phyloP scores from a whole-genome alignment of 2,329 filamentous ascomycete species.

The Colletotrichum cuscutae region DNA sequence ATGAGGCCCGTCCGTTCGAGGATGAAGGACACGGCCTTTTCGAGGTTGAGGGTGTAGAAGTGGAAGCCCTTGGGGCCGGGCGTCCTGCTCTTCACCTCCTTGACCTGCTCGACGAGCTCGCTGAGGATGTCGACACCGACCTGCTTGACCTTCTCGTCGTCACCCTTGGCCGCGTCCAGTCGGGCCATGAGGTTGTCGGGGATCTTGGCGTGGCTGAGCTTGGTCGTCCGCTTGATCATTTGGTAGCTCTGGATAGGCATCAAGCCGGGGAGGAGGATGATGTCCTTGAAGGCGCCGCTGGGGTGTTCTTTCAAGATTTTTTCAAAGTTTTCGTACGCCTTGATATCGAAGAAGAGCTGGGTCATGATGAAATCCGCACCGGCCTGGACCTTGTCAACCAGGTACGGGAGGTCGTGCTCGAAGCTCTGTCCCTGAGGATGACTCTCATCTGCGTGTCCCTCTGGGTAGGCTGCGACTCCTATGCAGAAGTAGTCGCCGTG shows the following conservation, averaged over 20 bases:
- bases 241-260: constrained; percentile 99
- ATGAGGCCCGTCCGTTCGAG: constrained; percentile 89
- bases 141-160: constrained; percentile 84
- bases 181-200: constrained; percentile 77
- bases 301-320: constrained; percentile 79
- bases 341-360: constrained; percentile 92
- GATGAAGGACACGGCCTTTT: constrained; percentile 95
- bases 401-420: constrained; percentile 86
- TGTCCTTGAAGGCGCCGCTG: constrained; percentile 84
- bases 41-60: constrained; percentile 96
- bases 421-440: constrained; percentile 76
- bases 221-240: constrained; percentile 92
- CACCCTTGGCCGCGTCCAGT: constrained; percentile 77
- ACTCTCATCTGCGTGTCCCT: constrained; percentile 92
- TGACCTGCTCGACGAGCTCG: constrained; percentile 85
- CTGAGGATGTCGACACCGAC: constrained; percentile 84
- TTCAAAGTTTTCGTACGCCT: constrained; percentile 86
- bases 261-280: constrained; percentile 91
- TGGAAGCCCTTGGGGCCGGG: constrained; percentile 83
- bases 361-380: constrained; percentile 99
- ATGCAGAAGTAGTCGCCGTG: constrained; percentile 97
- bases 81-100: constrained; percentile 67
- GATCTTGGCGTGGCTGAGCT: constrained; percentile 89
- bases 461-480: constrained; percentile 93
- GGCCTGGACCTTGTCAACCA: constrained; percentile 90